Base-by-base conservation (phyloP, 805 yeast species). In the Yarrowia sp. region DNA sequence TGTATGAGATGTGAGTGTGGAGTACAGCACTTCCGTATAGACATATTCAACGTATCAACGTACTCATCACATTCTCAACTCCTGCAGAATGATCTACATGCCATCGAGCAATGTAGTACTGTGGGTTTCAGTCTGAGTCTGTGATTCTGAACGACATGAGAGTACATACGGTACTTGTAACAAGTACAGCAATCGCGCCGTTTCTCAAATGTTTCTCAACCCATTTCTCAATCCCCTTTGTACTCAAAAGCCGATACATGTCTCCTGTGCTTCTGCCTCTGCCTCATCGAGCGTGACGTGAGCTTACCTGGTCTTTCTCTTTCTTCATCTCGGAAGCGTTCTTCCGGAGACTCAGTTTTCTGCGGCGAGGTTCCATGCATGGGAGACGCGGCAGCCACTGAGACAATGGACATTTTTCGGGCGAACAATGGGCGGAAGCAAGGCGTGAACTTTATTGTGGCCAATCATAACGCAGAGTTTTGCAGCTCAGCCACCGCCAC, bases 401-500 rank as follows among this genome's bases (percentile, higher is more conserved):
- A 47, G 52, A 47, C 52, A 47, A 47, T 47, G 50, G 50, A 15
- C n/a, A n/a, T 12, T 12, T 5, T 10, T 2, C 1, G 8, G 12
- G 13, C 24, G 10, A 46, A 46, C 34, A 46, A 46, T 24, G 50
- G 34, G 13, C 12, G 13, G 15, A 24, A 9, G 2, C 6, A 5
- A 7, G 9, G 33, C 33, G 33, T 13, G 15, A 44, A 44, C n/a
- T 8, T 44, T 44, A 13, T 13, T 13, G 12, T 46, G 34, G 50
- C 50, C 50, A 46, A 46, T 46, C 34, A 46, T 4, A 24, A 24
- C 7, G 6, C 7, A 24, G 30, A 7, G 30, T 24, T 24, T 24
- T 24, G 30, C 30, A 24, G 30, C 9, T 13, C 50, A 46, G 50
- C 50, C 50, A 46, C 50, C 50, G 50, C 50, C 50, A 46, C 50